Conservation (phyloP, 2,329 filamentous ascomycete species). For the Ophiocordyceps sinensis region DNA sequence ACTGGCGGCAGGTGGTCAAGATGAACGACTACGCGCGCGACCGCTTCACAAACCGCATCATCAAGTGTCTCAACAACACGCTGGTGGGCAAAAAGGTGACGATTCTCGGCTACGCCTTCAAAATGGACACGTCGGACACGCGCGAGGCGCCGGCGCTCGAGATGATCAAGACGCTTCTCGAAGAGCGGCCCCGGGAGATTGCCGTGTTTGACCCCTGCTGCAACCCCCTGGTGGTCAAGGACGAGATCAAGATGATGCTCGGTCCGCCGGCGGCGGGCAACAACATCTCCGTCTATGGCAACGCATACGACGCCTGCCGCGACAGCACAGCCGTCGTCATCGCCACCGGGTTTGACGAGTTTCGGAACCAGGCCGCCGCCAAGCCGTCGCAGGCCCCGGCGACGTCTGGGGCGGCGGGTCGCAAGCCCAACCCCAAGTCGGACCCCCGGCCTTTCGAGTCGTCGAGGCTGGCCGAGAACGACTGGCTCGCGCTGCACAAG, state of each 20-base stretch:
- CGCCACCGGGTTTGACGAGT: slow-evolving; percentile 43
- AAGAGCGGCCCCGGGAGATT: slow-evolving; percentile 49
- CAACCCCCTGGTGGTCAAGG: slow-evolving; percentile 32
- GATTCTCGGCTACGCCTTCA: slow-evolving; percentile 64
- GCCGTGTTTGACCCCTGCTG: slow-evolving; percentile 55
- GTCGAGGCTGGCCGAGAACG: slow-evolving; percentile 23
- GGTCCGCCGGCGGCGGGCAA: slow-evolving; percentile 23
- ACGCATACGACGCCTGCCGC: slow-evolving; percentile 34
- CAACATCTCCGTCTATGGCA: slow-evolving; percentile 31
- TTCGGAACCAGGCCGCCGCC: slow-evolving; percentile 26
- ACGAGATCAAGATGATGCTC: slow-evolving; percentile 33
- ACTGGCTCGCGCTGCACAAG: slow-evolving; percentile 33
- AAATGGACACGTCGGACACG: slow-evolving; percentile 65
- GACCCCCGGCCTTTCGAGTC: slow-evolving; percentile 32
- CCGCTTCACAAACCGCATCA: slow-evolving; percentile 52
- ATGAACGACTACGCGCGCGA: slow-evolving; percentile 66
- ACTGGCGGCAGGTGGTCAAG: slow-evolving; percentile 59
- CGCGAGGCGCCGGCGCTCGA: slow-evolving; percentile 56
- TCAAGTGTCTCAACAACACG: slow-evolving; percentile 53
- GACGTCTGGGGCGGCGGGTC: slow-evolving; percentile 16
- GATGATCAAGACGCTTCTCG: slow-evolving; percentile 49
- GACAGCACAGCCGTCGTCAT: slow-evolving; percentile 35
- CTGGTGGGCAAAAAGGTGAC: slow-evolving; percentile 56
- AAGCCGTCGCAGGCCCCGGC: slow-evolving; percentile 12
- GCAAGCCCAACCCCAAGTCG: slow-evolving; percentile 23